These are phyloP conservation scores for Grigorovia transvaalensis DNA, from an alignment of 805 yeast species.

Conservation along the genomic window DNA sequence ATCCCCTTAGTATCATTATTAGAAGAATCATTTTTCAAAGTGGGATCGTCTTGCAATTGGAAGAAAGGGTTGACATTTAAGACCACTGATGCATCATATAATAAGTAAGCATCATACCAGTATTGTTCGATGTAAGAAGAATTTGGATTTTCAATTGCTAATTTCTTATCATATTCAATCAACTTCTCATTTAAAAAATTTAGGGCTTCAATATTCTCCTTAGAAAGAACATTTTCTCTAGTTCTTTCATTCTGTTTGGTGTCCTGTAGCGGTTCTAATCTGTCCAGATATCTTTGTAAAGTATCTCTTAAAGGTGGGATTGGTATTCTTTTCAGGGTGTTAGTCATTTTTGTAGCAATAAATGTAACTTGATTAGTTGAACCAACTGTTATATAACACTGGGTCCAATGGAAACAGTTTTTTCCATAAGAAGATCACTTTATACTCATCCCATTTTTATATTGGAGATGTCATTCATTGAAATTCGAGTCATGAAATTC, in stretches of 20 bases:
- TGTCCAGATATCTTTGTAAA: slow-evolving; percentile 52
- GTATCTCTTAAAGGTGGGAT: slow-evolving; percentile 68
- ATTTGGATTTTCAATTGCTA: slow-evolving; percentile 50
- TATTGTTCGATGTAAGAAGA: slow-evolving; percentile 86
- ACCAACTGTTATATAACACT: neutral
- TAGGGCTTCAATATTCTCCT: slow-evolving; percentile 30
- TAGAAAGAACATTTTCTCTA: slow-evolving; percentile 32
- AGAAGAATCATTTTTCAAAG: slow-evolving; percentile 30
- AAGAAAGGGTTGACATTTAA: slow-evolving; percentile 84
- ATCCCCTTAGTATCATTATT: slow-evolving; percentile 3
- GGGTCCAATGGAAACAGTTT: too few species aligned
- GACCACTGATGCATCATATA: slow-evolving; percentile 86
- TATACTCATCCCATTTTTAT: neutral
- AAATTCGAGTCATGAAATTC: neutral
- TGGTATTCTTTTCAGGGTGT: slow-evolving; percentile 40
- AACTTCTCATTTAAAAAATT: slow-evolving; percentile 41
- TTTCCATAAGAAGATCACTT: too few species aligned
- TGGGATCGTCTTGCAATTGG: slow-evolving; percentile 84
- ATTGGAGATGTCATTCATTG: neutral
- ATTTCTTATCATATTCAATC: slow-evolving; percentile 54
- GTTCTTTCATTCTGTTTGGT: slow-evolving; percentile 59
- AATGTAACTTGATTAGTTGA: too few species aligned
- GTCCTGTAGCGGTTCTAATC: slow-evolving; percentile 72
- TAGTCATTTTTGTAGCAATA: neutral
- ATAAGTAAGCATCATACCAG: slow-evolving; percentile 85